Conservation (phyloP, 805 yeast species). For the Gaillardinia entomophila region DNA sequence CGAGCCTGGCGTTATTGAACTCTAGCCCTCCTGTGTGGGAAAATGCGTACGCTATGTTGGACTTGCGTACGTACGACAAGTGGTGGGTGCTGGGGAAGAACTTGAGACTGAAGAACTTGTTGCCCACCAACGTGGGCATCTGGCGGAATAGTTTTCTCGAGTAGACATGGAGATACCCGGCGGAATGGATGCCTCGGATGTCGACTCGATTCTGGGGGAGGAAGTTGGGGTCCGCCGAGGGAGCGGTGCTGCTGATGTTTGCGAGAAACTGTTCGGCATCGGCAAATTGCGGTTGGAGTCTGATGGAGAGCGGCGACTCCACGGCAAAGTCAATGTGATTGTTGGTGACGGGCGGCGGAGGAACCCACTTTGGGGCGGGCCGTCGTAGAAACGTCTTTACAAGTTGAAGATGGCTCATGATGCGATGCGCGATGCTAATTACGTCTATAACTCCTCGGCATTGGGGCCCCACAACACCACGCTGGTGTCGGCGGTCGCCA, state of each 20-base stretch:
- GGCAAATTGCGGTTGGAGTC: too few relatives aligned
- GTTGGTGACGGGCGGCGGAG: too few relatives aligned
- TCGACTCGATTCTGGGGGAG: constrained; percentile 27
- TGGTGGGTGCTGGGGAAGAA: constrained; percentile 26
- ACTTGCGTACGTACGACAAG: constrained; percentile 25
- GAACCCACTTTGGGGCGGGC: too few relatives aligned
- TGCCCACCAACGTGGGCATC: constrained; percentile 11
- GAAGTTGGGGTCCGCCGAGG: background rate
- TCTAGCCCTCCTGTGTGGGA: constrained; percentile 20
- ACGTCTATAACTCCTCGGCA: too few relatives aligned
- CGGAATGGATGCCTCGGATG: constrained; percentile 28
- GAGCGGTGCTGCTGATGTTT: constrained; percentile 5
- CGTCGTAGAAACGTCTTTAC: too few relatives aligned
- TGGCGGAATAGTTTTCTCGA: constrained; percentile 4
- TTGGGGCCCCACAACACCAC: constrained; percentile 35
- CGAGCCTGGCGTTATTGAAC: constrained; percentile 21
- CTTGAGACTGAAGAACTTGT: constrained; percentile 17
- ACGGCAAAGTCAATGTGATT: too few relatives aligned
- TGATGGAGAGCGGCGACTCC: too few relatives aligned
- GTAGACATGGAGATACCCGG: constrained; percentile 10
- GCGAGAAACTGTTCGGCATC: too few relatives aligned
- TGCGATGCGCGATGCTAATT: too few relatives aligned
- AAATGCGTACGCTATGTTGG: constrained; percentile 32
- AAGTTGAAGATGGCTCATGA: too few relatives aligned
- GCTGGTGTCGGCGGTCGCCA: constrained; percentile 54